Evolutionary conservation across 441 rosid genomes (phyloP).

Genomic region (Rhodomyrtus psidioides): DNA sequence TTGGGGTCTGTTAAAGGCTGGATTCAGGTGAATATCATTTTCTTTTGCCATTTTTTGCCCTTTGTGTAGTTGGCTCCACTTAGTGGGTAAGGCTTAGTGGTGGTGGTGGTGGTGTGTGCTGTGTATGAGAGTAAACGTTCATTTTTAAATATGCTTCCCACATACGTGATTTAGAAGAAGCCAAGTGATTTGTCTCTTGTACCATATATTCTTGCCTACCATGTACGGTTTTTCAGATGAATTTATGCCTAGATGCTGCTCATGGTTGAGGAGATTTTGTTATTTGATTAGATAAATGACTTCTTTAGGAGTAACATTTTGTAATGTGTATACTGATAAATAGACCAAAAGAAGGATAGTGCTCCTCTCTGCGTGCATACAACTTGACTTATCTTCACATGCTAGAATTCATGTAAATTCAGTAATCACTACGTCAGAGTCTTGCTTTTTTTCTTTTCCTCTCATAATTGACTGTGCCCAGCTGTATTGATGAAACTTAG

Average conservation of each 20-base stretch:
- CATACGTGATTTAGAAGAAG: background rate
- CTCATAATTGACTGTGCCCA: background rate
- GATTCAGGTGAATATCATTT: conserved; percentile 61
- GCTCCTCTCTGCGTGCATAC: background rate
- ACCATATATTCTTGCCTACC: background rate
- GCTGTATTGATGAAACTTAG: background rate
- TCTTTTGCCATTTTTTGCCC: background rate
- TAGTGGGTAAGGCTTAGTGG: background rate
- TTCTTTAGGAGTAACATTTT: background rate
- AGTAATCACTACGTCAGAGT: background rate
- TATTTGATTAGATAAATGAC: background rate
- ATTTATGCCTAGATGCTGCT: background rate
- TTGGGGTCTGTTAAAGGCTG: conserved; percentile 68
- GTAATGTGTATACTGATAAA: background rate
- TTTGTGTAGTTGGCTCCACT: background rate
- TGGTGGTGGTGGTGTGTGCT: background rate
- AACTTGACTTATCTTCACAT: background rate
- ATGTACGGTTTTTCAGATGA: background rate
- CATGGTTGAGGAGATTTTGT: background rate
- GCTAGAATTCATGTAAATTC: background rate
- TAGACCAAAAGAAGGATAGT: background rate
- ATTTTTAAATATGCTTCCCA: background rate
- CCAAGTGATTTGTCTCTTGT: background rate
- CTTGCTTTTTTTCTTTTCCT: background rate
- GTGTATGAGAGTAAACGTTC: background rate